Percentiles rank a stretch among this genome's conserved stretches.
These are phyloP conservation scores for Colletotrichum aenigma DNA, from an alignment of 2,329 filamentous ascomycete genomes.

Conservation along the genomic window DNA sequence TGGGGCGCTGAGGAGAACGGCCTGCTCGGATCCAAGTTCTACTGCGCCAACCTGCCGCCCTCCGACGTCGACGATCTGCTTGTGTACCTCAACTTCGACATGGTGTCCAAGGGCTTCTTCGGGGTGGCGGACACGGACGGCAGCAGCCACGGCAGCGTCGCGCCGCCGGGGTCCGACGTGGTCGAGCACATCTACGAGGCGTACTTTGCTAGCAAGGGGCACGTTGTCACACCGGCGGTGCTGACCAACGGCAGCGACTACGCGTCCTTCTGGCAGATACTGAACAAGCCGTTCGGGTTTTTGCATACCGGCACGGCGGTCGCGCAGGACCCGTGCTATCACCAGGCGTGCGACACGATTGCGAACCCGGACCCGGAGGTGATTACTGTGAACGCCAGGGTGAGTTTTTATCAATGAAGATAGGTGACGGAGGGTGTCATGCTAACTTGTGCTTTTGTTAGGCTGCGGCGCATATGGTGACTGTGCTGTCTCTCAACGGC, in stretches of 20 bases:
- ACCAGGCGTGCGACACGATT: conserved; percentile 44
- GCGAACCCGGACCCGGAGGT: conserved; percentile 42
- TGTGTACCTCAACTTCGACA: conserved; percentile 46
- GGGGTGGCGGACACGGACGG: conserved; percentile 40
- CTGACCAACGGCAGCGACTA: conserved; percentile 62
- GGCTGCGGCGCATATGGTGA: conserved; percentile 36
- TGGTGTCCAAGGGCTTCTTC: conserved; percentile 40
- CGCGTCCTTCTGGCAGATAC: conserved; percentile 60
- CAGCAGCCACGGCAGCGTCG: conserved; percentile 40
- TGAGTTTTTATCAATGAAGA: neutral
- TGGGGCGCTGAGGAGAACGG: conserved; percentile 53
- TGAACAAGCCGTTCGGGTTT: conserved; percentile 57
- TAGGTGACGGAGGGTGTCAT: neutral
- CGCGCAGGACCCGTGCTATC: conserved; percentile 38
- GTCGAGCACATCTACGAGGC: conserved; percentile 37
- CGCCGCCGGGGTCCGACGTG: conserved; percentile 34
- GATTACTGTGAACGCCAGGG: conserved; percentile 35
- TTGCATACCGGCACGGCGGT: conserved; percentile 65
- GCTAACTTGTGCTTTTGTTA: neutral
- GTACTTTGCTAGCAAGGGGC: conserved; percentile 34
- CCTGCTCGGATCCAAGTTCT: conserved; percentile 37
- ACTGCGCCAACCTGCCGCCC: conserved; percentile 37
- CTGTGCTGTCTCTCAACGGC: conserved; percentile 32
- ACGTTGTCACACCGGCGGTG: conserved; percentile 29
- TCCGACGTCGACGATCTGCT: conserved; percentile 39